These are phyloP conservation scores for Lepidopterella palustris DNA, from an alignment of 495 filamentous ascomycete genomes.

Conservation along the genomic window DNA sequence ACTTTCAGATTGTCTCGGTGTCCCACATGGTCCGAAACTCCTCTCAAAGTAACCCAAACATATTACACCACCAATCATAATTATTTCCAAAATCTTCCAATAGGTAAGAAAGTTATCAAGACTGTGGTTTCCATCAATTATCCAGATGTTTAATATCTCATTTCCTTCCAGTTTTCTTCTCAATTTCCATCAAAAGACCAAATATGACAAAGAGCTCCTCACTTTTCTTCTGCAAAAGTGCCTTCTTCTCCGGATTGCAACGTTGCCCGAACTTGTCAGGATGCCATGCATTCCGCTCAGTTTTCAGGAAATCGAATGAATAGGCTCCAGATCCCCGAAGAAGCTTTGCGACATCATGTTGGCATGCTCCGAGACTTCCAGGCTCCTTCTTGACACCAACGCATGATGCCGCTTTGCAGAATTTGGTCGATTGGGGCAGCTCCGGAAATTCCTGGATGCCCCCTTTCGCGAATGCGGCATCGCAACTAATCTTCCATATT, in stretches of 20 bases:
- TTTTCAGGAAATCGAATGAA: constrained; percentile 9
- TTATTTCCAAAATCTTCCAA: too few relatives aligned
- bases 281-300: constrained; percentile 17
- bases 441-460: not conserved
- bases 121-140: too few relatives aligned
- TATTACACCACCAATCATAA: too few relatives aligned
- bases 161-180: not conserved
- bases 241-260: constrained; percentile 5
- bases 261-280: constrained; percentile 16
- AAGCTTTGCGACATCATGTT: constrained; percentile 12
- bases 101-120: too few relatives aligned
- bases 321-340: constrained; percentile 6
- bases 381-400: constrained; percentile 1
- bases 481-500: not conserved
- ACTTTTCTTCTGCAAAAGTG: constrained; percentile 10
- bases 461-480: not conserved
- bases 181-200: constrained; percentile 8
- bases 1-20: too few relatives aligned
- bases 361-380: constrained; percentile 3
- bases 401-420: constrained; percentile 8
- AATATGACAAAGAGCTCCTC: constrained; percentile 13
- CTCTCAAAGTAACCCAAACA: too few relatives aligned
- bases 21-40: too few relatives aligned
- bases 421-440: not conserved
- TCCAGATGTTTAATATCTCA: too few relatives aligned